A percentile compares a stretch with the other conserved stretches of the same genome.
phyloP scores from a whole-genome alignment of 768 basidiomycete species.

The Suillus subalutaceus region DNA sequence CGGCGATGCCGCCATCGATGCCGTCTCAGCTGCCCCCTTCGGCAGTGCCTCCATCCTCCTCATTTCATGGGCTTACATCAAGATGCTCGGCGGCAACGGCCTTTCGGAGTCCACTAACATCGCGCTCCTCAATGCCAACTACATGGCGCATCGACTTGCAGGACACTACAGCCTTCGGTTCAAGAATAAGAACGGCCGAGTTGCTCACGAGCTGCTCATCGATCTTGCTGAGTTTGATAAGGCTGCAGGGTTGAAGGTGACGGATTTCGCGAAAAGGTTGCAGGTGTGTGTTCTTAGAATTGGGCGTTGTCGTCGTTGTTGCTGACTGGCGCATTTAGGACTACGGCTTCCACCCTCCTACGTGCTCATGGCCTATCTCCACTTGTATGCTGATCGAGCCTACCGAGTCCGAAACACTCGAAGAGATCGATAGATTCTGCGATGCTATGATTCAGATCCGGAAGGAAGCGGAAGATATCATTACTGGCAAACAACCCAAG shows the following conservation, averaged over 20 bases:
- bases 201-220: constrained; percentile 95
- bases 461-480: constrained; percentile 86
- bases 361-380: constrained; percentile 97
- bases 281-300: constrained; percentile 55
- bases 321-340: constrained; percentile 49
- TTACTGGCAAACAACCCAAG: constrained; percentile 83
- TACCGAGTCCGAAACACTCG: constrained; percentile 92
- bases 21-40: constrained; percentile 90
- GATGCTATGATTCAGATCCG: constrained; percentile 98
- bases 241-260: constrained; percentile 85
- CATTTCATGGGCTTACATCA: constrained; percentile 99
- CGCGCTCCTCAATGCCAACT: constrained; percentile 94
- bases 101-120: constrained; percentile 83
- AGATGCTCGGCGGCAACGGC: constrained; percentile 97
- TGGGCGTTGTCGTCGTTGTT: not conserved
- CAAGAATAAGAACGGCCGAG: constrained; percentile 88
- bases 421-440: constrained; percentile 96
- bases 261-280: constrained; percentile 94
- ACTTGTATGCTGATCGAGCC: constrained; percentile 99
- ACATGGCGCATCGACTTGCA: constrained; percentile 89
- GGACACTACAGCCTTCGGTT: constrained; percentile 86
- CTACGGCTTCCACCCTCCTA: constrained; percentile 95
- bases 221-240: constrained; percentile 97
- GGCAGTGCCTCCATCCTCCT: constrained; percentile 94
- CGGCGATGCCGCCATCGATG: constrained; percentile 74